Evolutionary conservation across 345 rosid genomes (phyloP), one percentile per base, ranked within the genome.

Genomic region (Syzygium aromaticum): DNA sequence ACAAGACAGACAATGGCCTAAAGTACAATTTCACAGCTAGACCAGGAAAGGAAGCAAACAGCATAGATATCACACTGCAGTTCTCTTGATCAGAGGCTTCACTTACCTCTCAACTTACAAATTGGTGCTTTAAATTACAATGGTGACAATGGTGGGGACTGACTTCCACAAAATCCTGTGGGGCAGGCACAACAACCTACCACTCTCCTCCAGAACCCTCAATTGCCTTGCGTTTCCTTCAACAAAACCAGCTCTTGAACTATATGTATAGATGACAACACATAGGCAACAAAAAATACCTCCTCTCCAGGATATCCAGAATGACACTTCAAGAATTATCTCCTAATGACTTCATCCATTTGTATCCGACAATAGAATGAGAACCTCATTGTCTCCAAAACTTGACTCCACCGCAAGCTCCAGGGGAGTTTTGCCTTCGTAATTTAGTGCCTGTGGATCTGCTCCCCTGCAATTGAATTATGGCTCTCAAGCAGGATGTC

Each of bases 401-500:
- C 93, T 93, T 1, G 94, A 93, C 85, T 94, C 95, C 61, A 89
- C 86, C 30, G 96, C 98, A 28, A 95, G 90, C 77, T 95, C 94
- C n/a, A 92, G 92, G 54, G 95, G 90, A 7, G 90, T 91, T 90
- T 96, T 95, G 56, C 96, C 98, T 86, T 95, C 97, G 13, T 91
- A 89, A 82, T 89, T 93, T 23, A 93, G 85, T 14, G 94, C 95
- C 54, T 91, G 92, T 22, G 93, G 94, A 91, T 98, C 93, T 30
- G 99, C 98, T 86, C 99, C 99, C 94, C 99, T 98, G 97, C 88
- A 89, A 87, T 86, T 22, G 43, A 52, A 84, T 33, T 23, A 84
- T 30, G 25, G 64, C 19, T 23, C 40, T 64, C 33, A 61, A 56
- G n/a, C 43, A 84, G 8, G 80, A 19, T 12, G 51, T n/a, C 77